Percentiles rank a stretch among this genome's conserved stretches.
Conservation (phyloP, 805 yeast genomes). For the Myxozyma vanderwaltii region DNA sequence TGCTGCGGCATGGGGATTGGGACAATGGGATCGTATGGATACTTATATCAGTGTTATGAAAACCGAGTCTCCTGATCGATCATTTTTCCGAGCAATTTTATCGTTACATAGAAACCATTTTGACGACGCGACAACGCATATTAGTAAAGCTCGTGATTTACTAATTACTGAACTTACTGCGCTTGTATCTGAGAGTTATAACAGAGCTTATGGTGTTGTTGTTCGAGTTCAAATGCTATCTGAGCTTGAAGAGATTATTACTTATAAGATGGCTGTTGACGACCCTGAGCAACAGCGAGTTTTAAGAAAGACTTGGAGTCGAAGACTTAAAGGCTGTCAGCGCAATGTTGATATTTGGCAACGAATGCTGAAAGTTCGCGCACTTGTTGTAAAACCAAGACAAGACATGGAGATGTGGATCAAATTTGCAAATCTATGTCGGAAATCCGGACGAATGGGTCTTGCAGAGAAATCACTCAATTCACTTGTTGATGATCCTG, state of each 20-base stretch:
- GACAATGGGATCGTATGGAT: slow-evolving; percentile 96
- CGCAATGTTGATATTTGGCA: slow-evolving; percentile 99
- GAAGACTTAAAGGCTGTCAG: slow-evolving; percentile 89
- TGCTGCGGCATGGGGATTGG: slow-evolving; percentile 98
- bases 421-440: slow-evolving; percentile 92
- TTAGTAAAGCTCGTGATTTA: slow-evolving; percentile 81
- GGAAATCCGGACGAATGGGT: slow-evolving; percentile 90
- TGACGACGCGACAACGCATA: slow-evolving; percentile 75
- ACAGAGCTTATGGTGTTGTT: slow-evolving; percentile 94
- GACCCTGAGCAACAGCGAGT: slow-evolving; percentile 75
- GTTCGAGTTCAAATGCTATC: slow-evolving; percentile 97
- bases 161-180: slow-evolving; percentile 93
- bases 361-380: slow-evolving; percentile 87
- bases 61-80: slow-evolving; percentile 87
- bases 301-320: slow-evolving; percentile 92
- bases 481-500: slow-evolving; percentile 65
- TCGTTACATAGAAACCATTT: slow-evolving; percentile 84
- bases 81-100: slow-evolving; percentile 90
- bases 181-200: slow-evolving; percentile 90
- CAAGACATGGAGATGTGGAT: slow-evolving; percentile 98
- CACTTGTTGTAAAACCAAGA: slow-evolving; percentile 89
- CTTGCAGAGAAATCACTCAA: slow-evolving; percentile 90
- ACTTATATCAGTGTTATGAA: slow-evolving; percentile 88
- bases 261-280: slow-evolving; percentile 81
- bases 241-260: slow-evolving; percentile 91